Conservation (phyloP, 805 yeast species). For the Yamadazyma insecticola region DNA sequence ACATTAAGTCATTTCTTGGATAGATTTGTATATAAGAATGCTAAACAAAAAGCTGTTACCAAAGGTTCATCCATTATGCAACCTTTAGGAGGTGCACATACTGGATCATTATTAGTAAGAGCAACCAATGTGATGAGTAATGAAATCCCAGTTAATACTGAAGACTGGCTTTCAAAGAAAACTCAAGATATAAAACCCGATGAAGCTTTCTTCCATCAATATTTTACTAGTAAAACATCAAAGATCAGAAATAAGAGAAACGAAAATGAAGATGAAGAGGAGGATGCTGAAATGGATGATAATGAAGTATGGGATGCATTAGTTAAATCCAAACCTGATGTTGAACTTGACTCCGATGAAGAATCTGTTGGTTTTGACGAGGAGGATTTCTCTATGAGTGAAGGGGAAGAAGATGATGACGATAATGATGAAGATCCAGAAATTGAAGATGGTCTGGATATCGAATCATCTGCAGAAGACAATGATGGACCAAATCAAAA, state of each 20-base stretch:
- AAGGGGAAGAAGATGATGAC: conserved; percentile 34
- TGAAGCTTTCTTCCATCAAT: conserved; percentile 83
- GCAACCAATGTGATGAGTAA: conserved; percentile 43
- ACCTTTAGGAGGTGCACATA: conserved; percentile 84
- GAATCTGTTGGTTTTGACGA: conserved; percentile 39
- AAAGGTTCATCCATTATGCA: conserved; percentile 96
- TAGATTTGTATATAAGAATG: conserved; percentile 90
- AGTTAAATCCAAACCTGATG: conserved; percentile 69
- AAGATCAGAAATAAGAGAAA: conserved; percentile 22
- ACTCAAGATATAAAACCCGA: conserved; percentile 72
- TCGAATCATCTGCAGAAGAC: conserved; percentile 11
- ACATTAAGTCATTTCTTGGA: conserved; percentile 89
- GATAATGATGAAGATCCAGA: conserved; percentile 25
- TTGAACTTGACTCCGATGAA: conserved; percentile 44
- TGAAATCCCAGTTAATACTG: conserved; percentile 74
- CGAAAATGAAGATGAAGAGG: conserved; percentile 22
- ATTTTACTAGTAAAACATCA: conserved; percentile 60
- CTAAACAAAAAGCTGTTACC: conserved; percentile 68
- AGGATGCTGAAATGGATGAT: conserved; percentile 29
- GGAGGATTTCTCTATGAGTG: conserved; percentile 39
- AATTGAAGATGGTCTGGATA: conserved; percentile 24
- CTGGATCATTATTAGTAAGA: conserved; percentile 63
- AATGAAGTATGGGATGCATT: conserved; percentile 80
- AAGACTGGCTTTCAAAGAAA: conserved; percentile 72
- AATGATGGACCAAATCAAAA: conserved; percentile 3